Evolutionary conservation across 805 yeast genomes (phyloP), one percentile per base, ranked within the genome.

Genomic region (Hanseniaspora valbyensis): DNA sequence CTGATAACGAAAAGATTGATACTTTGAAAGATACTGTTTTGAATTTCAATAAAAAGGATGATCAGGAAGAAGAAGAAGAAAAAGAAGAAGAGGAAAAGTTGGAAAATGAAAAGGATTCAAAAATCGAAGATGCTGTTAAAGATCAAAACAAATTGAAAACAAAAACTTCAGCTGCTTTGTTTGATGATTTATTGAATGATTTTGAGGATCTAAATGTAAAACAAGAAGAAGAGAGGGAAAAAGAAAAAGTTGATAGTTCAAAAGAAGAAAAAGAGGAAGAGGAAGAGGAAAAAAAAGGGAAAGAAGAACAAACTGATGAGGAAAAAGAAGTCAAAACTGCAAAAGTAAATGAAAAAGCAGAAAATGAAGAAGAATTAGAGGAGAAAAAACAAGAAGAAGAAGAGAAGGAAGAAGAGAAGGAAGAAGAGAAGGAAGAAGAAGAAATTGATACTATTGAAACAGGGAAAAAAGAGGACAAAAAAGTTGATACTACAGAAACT

Each of bases 51-150:
- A 53, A 54, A 14, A 51, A 53, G 13, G 43, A 49, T 36, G 54
- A 54, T 50, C 44, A 53, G 32, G 58, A 42, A 46, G 59, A 57
- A 29, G 56, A 58, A 24, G 53, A 58, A 26, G 54, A 44, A 29
- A 61, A 59, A 33, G 57, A 55, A 43, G 54, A 53, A 33, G 43
- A 40, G 29, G 30, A 39, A 5, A 28, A 21, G n/a, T 4, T 32
- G 18, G 30, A 39, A n/a, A 13, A 26, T 38, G 50, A 42, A 51
- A 19, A 39, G 24, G 21, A 18, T n/a, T 7, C 12, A 12, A 12
- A 28, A 28, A 28, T n/a, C n/a, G n/a, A n/a, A n/a, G n/a, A n/a
- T n/a, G n/a, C n/a, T n/a, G n/a, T n/a, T n/a, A n/a, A n/a, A n/a
- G n/a, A n/a, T n/a, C n/a, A n/a, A n/a, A n/a, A n/a, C n/a, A n/a